A percentile compares a stretch with the other conserved stretches of the same genome.
Evolutionary conservation across 495 filamentous ascomycete genomes (phyloP).

Genomic region (Acidiella bohemica): DNA sequence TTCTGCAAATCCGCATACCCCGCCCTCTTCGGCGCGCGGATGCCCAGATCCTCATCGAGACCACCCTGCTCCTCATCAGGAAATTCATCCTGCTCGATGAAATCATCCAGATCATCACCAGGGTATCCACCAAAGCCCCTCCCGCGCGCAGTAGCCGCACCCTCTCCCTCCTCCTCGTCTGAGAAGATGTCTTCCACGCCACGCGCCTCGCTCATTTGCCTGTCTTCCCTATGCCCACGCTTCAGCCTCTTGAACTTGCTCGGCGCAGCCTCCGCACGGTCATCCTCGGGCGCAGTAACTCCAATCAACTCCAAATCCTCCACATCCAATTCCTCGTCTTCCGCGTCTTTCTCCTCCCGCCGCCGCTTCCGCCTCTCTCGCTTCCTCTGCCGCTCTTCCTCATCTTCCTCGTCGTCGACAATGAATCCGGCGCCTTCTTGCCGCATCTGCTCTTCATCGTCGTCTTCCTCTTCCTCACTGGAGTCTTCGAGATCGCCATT

Average conservation of each 20-base stretch:
- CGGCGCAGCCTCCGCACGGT: constrained; percentile 34
- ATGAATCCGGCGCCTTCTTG: constrained; percentile 84
- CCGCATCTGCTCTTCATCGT: constrained; percentile 68
- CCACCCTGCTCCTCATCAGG: constrained; percentile 71
- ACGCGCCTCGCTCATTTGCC: constrained; percentile 43
- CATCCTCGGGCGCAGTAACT: constrained; percentile 55
- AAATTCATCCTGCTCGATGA: constrained; percentile 91
- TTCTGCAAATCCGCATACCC: constrained; percentile 51
- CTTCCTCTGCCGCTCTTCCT: constrained; percentile 50
- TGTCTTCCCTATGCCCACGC: constrained; percentile 71
- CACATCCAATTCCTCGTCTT: constrained; percentile 82
- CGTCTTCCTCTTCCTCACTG: constrained; percentile 91
- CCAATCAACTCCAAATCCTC: constrained; percentile 94
- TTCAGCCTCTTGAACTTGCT: constrained; percentile 91
- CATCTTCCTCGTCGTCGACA: constrained; percentile 61
- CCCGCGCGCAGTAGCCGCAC: constrained; percentile 25
- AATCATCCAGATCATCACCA: constrained; percentile 84
- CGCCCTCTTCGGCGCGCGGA: constrained; percentile 53
- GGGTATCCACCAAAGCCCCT: constrained; percentile 32
- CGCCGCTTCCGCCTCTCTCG: constrained; percentile 56
- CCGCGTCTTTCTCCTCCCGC: constrained; percentile 59
- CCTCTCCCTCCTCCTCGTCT: constrained; percentile 69
- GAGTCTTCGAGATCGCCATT: constrained; percentile 57
- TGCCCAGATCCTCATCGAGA: constrained; percentile 74
- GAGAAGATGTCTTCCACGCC: constrained; percentile 85